Base-by-base conservation (phyloP, 495 filamentous ascomycete species). In the Neurospora sp. region DNA sequence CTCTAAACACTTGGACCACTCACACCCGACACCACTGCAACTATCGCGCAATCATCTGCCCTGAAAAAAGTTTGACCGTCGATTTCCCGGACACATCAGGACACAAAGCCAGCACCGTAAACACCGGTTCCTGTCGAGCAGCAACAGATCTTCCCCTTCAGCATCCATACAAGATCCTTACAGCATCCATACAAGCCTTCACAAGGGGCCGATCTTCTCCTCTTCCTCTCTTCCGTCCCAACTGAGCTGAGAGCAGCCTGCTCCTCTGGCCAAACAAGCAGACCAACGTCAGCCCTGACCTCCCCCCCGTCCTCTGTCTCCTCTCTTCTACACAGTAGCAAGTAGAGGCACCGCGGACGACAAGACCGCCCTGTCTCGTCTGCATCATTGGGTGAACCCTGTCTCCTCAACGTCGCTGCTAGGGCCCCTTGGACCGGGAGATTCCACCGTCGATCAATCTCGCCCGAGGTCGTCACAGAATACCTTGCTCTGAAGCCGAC, bases 361-460 rank as follows among this genome's bases (percentile, higher is more conserved):
- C 69, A 38, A 68, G 76, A 71, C 69, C 40, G 70, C 71, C 71
- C 69, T 71, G 69, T 40, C 70, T 76, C 77, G 77, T 70, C 78
- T 65, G 53, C 53, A 65, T 65, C 77, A 74, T 76, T 77, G 81
- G 73, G 78, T 76, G 77, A 77, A 73, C 79, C 78, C 78, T 81
- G 61, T 73, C 74, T 41, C 61, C 65, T 73, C 53, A 65, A 65
- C 71, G 48, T 72, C 71, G 77, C 78, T 78, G 68, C 59, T 74
- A 78, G 75, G 72, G 44, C 75, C 71, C 74, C 73, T 78, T 77
- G 74, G 76, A 76, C 80, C 76, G 80, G 82, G 80, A 81, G 76
- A 82, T 79, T 79, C 74, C 77, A 76, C 68, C 79, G 83, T 80
- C 82, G 83, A 85, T 85, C 83, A 78, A 75, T 83, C 78, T 81